A percentile compares a stretch with the other conserved stretches of the same genome.
Evolutionary conservation across 2,329 filamentous ascomycete genomes (phyloP).

Genomic region (Nannizzia gypsea): DNA sequence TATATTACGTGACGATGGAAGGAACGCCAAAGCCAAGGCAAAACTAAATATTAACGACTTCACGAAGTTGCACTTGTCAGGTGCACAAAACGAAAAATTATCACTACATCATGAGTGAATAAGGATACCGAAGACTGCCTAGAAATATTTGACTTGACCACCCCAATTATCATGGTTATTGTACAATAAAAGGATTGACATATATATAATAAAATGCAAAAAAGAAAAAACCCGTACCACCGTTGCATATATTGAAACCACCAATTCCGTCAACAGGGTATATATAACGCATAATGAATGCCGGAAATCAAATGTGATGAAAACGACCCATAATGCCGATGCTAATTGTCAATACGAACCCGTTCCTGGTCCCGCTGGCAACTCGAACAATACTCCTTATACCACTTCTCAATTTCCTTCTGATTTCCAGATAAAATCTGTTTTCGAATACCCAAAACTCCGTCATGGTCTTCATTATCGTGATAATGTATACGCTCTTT

Average conservation of each 20-base stretch:
- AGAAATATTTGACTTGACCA: background rate
- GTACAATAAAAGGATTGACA: background rate
- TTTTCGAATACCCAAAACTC: conserved; percentile 19
- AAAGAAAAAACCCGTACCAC: background rate
- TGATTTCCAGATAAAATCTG: conserved; percentile 25
- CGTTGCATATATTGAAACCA: background rate
- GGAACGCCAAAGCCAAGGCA: conserved; percentile 54
- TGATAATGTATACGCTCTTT: conserved; percentile 16
- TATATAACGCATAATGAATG: conserved; percentile 1
- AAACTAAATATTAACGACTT: conserved; percentile 33
- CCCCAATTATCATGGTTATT: background rate
- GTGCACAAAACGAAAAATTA: background rate
- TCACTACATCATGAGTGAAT: background rate
- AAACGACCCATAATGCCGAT: background rate
- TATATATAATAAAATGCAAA: background rate
- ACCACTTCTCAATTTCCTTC: conserved; percentile 44
- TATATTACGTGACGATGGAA: conserved; percentile 55
- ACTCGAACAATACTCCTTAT: conserved; percentile 51
- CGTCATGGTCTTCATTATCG: conserved; percentile 16
- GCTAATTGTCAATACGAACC: conserved; percentile 1
- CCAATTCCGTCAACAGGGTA: background rate
- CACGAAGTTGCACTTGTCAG: background rate
- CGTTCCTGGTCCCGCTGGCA: conserved; percentile 39
- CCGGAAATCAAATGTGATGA: background rate
- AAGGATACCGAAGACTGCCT: background rate